phyloP scores from a whole-genome alignment of 192 early-diverging fungal species.

The Cladochytrium replicatum region DNA sequence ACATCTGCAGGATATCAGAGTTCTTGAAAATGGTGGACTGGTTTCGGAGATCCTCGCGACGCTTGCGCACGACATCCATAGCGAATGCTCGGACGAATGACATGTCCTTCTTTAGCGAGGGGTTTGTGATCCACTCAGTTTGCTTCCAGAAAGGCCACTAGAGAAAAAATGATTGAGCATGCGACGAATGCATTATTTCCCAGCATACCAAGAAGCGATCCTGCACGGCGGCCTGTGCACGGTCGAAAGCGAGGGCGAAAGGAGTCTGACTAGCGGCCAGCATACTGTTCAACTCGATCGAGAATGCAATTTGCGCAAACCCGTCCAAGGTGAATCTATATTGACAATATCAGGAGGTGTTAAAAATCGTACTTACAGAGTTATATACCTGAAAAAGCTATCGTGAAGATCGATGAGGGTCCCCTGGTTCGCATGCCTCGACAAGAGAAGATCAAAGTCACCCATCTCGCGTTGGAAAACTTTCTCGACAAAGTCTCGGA shows the following conservation, averaged over 20 bases:
- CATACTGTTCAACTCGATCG: conserved; percentile 7
- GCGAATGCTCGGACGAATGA: conserved; percentile 14
- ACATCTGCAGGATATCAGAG: conserved; percentile 37
- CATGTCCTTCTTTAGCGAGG: neutral
- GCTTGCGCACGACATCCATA: conserved; percentile 7
- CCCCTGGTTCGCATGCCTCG: conserved; percentile 6
- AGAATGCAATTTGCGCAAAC: conserved; percentile 27
- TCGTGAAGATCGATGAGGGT: conserved; percentile 25
- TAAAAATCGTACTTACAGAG: no score
- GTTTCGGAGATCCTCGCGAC: conserved; percentile 2
- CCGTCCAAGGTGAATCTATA: conserved; percentile 29
- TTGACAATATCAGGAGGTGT: no score
- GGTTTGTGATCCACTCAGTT: no score
- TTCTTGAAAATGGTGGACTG: no score
- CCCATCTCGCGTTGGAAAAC: conserved; percentile 24
- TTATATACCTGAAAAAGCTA: conserved; percentile 23
- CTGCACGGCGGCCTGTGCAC: conserved; percentile 5
- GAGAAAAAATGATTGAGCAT: no score
- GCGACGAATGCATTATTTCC: no score
- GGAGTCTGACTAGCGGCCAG: no score
- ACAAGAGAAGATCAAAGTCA: conserved; percentile 4
- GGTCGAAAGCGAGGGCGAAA: conserved; percentile 27
- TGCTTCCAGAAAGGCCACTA: conserved; percentile 20
- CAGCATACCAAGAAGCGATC: conserved; percentile 16
- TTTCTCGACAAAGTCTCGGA: conserved; percentile 18